Conservation (phyloP, 257 asterid genomes). For the Solanum pinnatisectum region DNA sequence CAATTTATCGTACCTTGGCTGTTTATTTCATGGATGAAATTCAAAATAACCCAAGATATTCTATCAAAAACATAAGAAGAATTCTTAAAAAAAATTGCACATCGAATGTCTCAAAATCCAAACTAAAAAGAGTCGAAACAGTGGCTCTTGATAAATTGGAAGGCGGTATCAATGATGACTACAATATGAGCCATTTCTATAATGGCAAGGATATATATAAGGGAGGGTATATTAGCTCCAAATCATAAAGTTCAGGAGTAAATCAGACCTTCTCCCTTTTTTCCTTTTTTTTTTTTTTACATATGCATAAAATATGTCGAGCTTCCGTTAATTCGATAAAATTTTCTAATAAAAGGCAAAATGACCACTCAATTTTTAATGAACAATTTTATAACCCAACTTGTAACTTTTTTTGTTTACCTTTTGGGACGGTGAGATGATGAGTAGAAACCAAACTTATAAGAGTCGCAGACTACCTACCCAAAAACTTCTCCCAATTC, state of each 20-base stretch:
- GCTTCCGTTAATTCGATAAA: not conserved
- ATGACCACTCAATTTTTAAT: not conserved
- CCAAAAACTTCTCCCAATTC: not conserved
- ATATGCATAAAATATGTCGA: not conserved
- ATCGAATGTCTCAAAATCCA: not conserved
- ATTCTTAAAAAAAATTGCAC: not conserved
- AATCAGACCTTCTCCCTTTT: too few relatives aligned
- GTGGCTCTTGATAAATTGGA: not conserved
- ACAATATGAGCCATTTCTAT: not conserved
- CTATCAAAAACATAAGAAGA: too few relatives aligned
- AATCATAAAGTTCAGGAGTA: not conserved
- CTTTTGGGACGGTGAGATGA: not conserved
- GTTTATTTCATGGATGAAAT: not conserved
- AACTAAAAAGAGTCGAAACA: not conserved
- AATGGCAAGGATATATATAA: not conserved
- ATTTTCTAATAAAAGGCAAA: not conserved
- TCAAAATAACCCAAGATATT: not conserved
- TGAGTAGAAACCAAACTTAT: not conserved
- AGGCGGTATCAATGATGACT: not conserved
- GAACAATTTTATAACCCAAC: not conserved
- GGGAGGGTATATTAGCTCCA: not conserved
- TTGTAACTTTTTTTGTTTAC: not conserved
- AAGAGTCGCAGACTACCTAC: not conserved
- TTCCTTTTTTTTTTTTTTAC: too few relatives aligned
- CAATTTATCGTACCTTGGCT: not conserved